These are phyloP conservation scores for Scleroderma bovista DNA, from an alignment of 768 basidiomycete genomes.

Conservation along the genomic window DNA sequence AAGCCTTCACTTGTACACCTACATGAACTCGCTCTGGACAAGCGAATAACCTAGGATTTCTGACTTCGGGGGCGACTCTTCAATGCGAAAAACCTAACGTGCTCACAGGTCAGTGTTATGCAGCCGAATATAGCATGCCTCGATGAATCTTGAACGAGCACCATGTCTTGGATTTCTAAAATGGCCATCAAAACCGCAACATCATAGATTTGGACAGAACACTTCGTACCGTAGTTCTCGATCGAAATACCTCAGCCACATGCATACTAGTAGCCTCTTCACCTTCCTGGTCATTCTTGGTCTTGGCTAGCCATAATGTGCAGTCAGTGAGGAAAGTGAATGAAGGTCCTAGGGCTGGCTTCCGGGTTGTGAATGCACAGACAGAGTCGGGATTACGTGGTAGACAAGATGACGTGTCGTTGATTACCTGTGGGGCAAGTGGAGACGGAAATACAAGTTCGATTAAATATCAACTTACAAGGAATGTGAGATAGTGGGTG, in stretches of 20 bases:
- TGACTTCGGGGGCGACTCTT: too few relatives aligned
- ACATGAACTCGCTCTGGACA: too few relatives aligned
- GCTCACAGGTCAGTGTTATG: too few relatives aligned
- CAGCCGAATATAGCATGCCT: constrained; percentile 22
- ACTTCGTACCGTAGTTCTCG: constrained; percentile 34
- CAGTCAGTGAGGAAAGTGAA: constrained; percentile 70
- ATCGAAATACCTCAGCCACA: constrained; percentile 38
- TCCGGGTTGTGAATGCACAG: constrained; percentile 38
- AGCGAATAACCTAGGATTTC: too few relatives aligned
- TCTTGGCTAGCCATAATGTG: constrained; percentile 60
- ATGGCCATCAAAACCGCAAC: constrained; percentile 2
- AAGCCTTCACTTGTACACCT: too few relatives aligned
- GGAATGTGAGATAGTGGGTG: constrained; percentile 38
- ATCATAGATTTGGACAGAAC: not conserved
- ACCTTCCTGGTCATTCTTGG: not conserved
- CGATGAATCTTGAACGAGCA: constrained; percentile 36
- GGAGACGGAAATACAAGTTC: not conserved
- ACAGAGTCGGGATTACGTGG: constrained; percentile 30
- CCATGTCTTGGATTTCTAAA: constrained; percentile 34
- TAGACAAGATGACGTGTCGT: constrained; percentile 40
- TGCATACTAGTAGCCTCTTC: constrained; percentile 19
- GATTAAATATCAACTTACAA: constrained; percentile 40
- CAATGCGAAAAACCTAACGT: too few relatives aligned
- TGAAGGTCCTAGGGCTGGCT: constrained; percentile 72
- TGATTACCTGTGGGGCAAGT: constrained; percentile 48